These are phyloP conservation scores for Fraxinus nigra DNA, from an alignment of 305 asterid genomes.

Conservation along the genomic window DNA sequence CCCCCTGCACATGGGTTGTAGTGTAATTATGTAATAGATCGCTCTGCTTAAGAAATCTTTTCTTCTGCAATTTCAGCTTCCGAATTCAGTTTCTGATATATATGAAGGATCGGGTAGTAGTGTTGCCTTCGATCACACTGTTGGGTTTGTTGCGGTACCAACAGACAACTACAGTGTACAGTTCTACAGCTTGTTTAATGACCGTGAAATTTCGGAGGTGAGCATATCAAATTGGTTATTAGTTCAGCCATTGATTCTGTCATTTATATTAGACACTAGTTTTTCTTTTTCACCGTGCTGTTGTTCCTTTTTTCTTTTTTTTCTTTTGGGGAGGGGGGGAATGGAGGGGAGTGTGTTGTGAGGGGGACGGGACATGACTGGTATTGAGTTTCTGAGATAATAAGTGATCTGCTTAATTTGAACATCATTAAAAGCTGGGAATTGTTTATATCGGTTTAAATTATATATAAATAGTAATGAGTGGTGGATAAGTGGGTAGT, in stretches of 20 bases:
- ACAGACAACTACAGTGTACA: constrained; percentile 85
- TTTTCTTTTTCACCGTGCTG: neutral
- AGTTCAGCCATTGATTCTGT: neutral
- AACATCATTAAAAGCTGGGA: constrained; percentile 1
- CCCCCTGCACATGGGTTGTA: neutral
- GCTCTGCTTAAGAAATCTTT: neutral
- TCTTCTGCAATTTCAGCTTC: constrained; percentile 54
- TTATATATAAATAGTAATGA: too few species aligned
- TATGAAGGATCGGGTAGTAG: constrained; percentile 48
- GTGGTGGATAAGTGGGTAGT: neutral
- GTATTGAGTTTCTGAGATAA: neutral
- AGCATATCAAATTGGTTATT: constrained; percentile 17
- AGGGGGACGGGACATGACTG: constrained; percentile 3
- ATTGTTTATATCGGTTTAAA: neutral
- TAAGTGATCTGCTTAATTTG: neutral
- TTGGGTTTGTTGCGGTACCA: constrained; percentile 69
- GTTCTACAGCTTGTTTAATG: constrained; percentile 72
- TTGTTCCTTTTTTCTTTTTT: neutral
- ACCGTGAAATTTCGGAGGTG: constrained; percentile 88
- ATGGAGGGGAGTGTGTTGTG: neutral
- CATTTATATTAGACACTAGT: neutral
- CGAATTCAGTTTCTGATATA: constrained; percentile 43
- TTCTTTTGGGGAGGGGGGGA: neutral
- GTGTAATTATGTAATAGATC: constrained; percentile 8
- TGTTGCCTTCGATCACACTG: constrained; percentile 48